Percentiles rank a stretch among this genome's conserved stretches.
Evolutionary conservation across 805 yeast species (phyloP).

Genomic region (Wickerhamiella kurtzmanii): DNA sequence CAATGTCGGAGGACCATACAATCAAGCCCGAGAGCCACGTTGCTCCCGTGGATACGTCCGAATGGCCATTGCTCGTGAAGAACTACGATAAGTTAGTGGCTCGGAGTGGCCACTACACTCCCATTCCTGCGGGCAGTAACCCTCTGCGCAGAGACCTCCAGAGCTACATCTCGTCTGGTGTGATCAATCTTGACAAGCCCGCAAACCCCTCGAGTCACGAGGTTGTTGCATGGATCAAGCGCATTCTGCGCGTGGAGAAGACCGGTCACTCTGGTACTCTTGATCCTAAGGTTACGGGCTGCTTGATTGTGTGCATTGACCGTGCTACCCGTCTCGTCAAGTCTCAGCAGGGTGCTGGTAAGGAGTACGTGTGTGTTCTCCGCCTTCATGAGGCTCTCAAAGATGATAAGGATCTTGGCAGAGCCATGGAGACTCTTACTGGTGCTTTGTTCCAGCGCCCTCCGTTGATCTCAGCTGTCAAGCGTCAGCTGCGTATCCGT

Average conservation of each 20-base stretch:
- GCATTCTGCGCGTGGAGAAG: constrained; percentile 88
- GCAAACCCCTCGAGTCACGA: constrained; percentile 97
- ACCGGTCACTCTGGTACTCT: constrained; percentile 99
- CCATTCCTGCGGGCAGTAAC: constrained; percentile 89
- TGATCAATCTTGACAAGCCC: constrained; percentile 93
- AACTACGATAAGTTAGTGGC: constrained; percentile 88
- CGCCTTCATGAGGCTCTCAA: constrained; percentile 87
- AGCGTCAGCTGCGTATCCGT: constrained; percentile 96
- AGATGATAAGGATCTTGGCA: constrained; percentile 78
- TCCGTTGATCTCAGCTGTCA: constrained; percentile 96
- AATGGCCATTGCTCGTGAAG: constrained; percentile 91
- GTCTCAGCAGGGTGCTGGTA: constrained; percentile 99
- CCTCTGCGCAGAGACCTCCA: constrained; percentile 90
- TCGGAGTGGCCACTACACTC: constrained; percentile 94
- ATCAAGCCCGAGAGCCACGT: constrained; percentile 76
- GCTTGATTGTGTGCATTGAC: constrained; percentile 95
- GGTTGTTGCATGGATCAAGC: constrained; percentile 98
- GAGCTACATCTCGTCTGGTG: constrained; percentile 84
- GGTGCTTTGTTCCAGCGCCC: constrained; percentile 99
- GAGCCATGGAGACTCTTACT: constrained; percentile 83
- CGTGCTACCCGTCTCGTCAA: constrained; percentile 96
- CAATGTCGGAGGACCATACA: constrained; percentile 25
- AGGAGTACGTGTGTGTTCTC: constrained; percentile 96
- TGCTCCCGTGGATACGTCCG: constrained; percentile 73
- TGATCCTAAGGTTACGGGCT: constrained; percentile 98